A percentile compares a stretch with the other conserved stretches of the same genome.
phyloP scores from a whole-genome alignment of 768 basidiomycete species.

The Clitopilus hobsonii region DNA sequence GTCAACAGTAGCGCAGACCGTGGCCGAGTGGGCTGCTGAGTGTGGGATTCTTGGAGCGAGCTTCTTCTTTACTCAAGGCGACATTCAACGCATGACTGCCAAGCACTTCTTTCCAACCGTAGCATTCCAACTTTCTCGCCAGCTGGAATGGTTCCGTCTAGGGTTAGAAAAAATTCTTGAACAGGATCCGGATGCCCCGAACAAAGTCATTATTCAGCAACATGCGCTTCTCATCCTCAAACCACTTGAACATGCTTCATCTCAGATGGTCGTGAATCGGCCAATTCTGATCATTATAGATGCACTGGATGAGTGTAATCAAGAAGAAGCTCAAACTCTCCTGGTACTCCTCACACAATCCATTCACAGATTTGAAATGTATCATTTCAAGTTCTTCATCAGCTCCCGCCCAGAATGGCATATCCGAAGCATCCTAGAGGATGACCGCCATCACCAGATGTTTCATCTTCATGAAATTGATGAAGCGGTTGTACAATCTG shows the following conservation, averaged over 20 bases:
- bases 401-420: background rate
- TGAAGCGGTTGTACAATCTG: background rate
- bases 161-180: background rate
- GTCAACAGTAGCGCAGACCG: conserved; percentile 1
- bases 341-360: background rate
- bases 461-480: conserved; percentile 3
- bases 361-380: background rate
- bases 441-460: background rate
- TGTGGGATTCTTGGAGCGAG: background rate
- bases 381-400: background rate
- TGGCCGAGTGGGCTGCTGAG: background rate
- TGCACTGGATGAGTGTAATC: conserved; percentile 3
- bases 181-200: background rate
- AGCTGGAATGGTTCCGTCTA: background rate
- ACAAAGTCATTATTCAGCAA: background rate
- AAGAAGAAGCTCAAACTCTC: background rate
- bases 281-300: conserved; percentile 2
- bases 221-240: background rate
- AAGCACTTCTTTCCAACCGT: background rate
- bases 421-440: background rate
- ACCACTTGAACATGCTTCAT: background rate
- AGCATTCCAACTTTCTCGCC: background rate
- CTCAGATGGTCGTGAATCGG: background rate
- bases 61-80: background rate
- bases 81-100: background rate